Evolutionary conservation across 176 grass and related monocot species (phyloP).

Genomic region (Phoenix roebelenii): DNA sequence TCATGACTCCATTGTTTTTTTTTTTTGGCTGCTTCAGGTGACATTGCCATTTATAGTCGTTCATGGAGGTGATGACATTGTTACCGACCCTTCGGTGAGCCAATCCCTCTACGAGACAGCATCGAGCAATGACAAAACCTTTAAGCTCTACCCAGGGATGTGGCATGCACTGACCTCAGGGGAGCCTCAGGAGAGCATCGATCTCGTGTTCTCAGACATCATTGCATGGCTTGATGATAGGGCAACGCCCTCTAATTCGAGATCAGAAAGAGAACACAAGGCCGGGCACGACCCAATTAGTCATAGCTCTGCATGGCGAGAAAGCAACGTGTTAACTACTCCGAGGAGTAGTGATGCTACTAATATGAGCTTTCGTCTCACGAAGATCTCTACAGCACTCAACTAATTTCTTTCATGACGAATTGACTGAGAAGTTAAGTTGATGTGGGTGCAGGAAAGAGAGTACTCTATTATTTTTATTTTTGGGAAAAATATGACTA

Average conservation of each 20-base stretch:
- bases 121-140: conserved; percentile 31
- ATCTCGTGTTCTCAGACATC: conserved; percentile 46
- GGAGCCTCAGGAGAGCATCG: conserved; percentile 33
- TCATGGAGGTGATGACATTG: conserved; percentile 38
- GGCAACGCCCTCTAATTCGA: conserved; percentile 10
- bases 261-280: conserved; percentile 16
- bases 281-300: not conserved
- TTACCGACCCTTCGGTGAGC: conserved; percentile 48
- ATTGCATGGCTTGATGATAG: conserved; percentile 46
- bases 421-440: too few relatives aligned
- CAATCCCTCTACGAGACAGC: conserved; percentile 26
- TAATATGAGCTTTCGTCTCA: too few relatives aligned
- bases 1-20: too few relatives aligned
- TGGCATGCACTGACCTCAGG: conserved; percentile 57
- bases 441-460: too few relatives aligned
- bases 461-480: too few relatives aligned
- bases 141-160: conserved; percentile 52
- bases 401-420: too few relatives aligned
- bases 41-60: conserved; percentile 48
- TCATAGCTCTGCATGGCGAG: too few relatives aligned
- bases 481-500: too few relatives aligned
- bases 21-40: conserved; percentile 14
- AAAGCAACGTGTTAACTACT: too few relatives aligned
- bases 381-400: too few relatives aligned
- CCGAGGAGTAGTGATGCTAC: too few relatives aligned